Evolutionary conservation across 805 yeast species (phyloP).

Genomic region (Dipodascus albidus): DNA sequence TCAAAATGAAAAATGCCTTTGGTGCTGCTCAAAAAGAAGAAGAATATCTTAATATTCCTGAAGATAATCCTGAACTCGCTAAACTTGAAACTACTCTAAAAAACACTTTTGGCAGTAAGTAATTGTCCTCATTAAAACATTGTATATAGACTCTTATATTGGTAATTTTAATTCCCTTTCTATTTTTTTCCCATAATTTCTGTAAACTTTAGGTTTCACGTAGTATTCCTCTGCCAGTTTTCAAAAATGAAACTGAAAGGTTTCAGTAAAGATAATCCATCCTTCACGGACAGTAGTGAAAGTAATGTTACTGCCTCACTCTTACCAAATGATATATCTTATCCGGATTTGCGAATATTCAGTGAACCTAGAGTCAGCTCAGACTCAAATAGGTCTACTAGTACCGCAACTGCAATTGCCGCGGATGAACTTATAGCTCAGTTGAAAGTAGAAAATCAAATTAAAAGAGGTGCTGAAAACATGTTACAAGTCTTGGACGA

Average conservation of each 20-base stretch:
- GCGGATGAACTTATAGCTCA: constrained; percentile 20
- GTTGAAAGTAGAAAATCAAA: constrained; percentile 26
- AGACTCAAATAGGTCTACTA: neutral
- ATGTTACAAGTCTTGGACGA: constrained; percentile 23
- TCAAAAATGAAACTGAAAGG: neutral
- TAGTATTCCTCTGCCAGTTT: neutral
- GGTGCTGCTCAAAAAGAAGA: constrained; percentile 49
- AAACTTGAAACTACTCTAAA: neutral
- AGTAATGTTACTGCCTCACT: neutral
- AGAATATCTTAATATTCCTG: constrained; percentile 1
- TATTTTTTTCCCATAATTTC: neutral
- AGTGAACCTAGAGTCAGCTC: neutral
- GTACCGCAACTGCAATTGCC: constrained; percentile 4
- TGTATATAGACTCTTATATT: neutral
- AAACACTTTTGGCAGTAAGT: neutral
- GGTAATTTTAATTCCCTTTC: neutral
- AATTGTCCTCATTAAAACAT: neutral
- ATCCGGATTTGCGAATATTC: neutral
- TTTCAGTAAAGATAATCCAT: neutral
- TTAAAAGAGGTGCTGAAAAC: constrained; percentile 28
- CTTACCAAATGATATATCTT: neutral
- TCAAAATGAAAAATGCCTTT: constrained; percentile 46
- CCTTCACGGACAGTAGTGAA: neutral
- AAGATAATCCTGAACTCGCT: neutral
- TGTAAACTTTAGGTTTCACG: neutral